Percentiles rank a stretch among this genome's conserved stretches.
Evolutionary conservation across 108 stramenopile genomes (phyloP).

Genomic region (Pseudonitzschia multiseries): DNA sequence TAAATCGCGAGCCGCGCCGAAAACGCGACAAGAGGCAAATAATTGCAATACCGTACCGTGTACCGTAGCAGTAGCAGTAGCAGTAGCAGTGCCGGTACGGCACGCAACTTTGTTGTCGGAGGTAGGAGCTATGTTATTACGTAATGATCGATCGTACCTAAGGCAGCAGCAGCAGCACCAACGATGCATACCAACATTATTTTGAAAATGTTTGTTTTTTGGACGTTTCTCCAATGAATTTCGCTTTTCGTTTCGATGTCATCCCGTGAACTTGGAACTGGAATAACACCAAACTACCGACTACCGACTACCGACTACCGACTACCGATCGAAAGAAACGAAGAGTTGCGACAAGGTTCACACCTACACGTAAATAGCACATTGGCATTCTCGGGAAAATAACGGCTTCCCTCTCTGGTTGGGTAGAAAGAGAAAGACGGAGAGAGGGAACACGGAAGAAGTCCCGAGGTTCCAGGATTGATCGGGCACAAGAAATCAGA

Average conservation of each 20-base stretch:
- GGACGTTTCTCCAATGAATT: background rate
- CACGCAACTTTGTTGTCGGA: background rate
- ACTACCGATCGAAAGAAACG: background rate
- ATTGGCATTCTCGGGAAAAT: too few relatives aligned
- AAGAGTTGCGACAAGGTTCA: background rate
- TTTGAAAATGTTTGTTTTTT: background rate
- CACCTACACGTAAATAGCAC: too few relatives aligned
- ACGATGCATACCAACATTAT: background rate
- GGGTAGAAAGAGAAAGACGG: conserved; percentile 2
- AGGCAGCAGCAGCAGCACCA: background rate
- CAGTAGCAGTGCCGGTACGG: too few relatives aligned
- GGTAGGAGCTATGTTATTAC: too few relatives aligned
- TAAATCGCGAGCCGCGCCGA: background rate
- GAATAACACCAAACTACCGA: background rate
- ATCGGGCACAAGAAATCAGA: background rate
- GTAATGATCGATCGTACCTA: too few relatives aligned
- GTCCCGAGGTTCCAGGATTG: background rate
- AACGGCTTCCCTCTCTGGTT: background rate
- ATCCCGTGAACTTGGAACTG: background rate
- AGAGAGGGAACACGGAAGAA: background rate
- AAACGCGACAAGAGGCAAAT: background rate
- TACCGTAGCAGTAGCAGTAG: background rate
- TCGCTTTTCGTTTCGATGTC: background rate
- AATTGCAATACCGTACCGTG: too few relatives aligned
- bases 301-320: too few relatives aligned